Percentiles rank a stretch among this genome's conserved stretches.
Conservation (phyloP, 1,139 yeast genomes). For the Kazachstania sp. region DNA sequence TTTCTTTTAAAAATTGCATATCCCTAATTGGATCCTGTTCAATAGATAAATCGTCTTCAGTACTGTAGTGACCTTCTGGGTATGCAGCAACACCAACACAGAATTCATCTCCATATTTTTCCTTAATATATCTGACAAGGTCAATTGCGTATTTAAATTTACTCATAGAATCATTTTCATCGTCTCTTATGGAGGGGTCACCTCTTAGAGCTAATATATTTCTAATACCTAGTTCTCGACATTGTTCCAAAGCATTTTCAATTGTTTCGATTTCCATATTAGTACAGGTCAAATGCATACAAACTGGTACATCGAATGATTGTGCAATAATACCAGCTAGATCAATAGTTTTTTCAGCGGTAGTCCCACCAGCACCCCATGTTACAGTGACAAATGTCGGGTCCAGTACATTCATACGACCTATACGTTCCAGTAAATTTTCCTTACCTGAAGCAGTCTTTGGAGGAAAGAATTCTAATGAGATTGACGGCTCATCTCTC, state of each 20-base stretch:
- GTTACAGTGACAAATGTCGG: slow-evolving; percentile 89
- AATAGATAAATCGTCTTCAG: slow-evolving; percentile 56
- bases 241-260: slow-evolving; percentile 66
- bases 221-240: slow-evolving; percentile 69
- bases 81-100: slow-evolving; percentile 91
- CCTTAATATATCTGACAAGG: slow-evolving; percentile 66
- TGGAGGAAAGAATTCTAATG: slow-evolving; percentile 96
- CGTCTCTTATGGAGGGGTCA: slow-evolving; percentile 66
- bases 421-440: slow-evolving; percentile 75
- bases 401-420: slow-evolving; percentile 72
- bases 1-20: slow-evolving; percentile 68
- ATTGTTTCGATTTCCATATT: slow-evolving; percentile 72
- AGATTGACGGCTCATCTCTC: slow-evolving; percentile 53
- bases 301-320: slow-evolving; percentile 65
- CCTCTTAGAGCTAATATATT: slow-evolving; percentile 91
- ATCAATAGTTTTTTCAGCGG: slow-evolving; percentile 77
- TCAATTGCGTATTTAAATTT: slow-evolving; percentile 74
- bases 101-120: slow-evolving; percentile 62
- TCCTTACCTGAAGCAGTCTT: slow-evolving; percentile 82
- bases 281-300: slow-evolving; percentile 92
- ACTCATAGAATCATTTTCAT: slow-evolving; percentile 23
- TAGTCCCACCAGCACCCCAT: slow-evolving; percentile 99
- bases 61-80: slow-evolving; percentile 82
- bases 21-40: slow-evolving; percentile 58
- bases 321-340: slow-evolving; percentile 71